phyloP scores from a whole-genome alignment of 257 asterid species.

The Cordia subcordata region DNA sequence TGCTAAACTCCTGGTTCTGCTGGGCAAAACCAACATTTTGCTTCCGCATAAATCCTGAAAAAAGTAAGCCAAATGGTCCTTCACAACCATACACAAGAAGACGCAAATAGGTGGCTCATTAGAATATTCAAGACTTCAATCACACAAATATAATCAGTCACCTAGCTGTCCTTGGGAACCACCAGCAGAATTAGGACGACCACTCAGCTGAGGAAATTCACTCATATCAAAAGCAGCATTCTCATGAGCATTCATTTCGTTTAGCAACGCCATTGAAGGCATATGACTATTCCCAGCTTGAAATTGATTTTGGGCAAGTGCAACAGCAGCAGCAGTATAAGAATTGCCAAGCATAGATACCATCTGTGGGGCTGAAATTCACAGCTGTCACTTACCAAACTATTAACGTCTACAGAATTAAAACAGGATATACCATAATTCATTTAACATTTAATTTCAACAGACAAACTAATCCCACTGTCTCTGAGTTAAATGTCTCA shows the following conservation, averaged over 20 bases:
- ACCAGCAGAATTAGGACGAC: conserved; percentile 75
- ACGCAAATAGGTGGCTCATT: no score
- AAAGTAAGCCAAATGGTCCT: conserved; percentile 8
- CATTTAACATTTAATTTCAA: no score
- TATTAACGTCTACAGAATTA: neutral
- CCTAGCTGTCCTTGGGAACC: conserved; percentile 84
- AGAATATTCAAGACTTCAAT: no score
- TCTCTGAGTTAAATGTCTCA: no score
- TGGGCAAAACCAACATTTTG: conserved; percentile 65
- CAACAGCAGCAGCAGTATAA: conserved; percentile 67
- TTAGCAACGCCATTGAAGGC: conserved; percentile 50
- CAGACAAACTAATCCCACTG: no score
- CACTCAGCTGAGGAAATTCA: conserved; percentile 84
- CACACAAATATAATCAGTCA: conserved; percentile 11
- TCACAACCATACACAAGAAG: conserved; percentile 13
- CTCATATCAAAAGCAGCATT: conserved; percentile 64
- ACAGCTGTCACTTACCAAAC: conserved; percentile 17
- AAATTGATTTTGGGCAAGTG: conserved; percentile 67
- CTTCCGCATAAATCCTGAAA: conserved; percentile 73
- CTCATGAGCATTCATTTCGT: conserved; percentile 61
- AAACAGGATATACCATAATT: neutral
- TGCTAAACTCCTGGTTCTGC: conserved; percentile 90
- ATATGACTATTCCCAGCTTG: conserved; percentile 56
- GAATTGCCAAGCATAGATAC: conserved; percentile 71
- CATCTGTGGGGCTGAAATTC: conserved; percentile 76